Conservation (phyloP, 768 basidiomycete species). For the Suillus discolor region DNA sequence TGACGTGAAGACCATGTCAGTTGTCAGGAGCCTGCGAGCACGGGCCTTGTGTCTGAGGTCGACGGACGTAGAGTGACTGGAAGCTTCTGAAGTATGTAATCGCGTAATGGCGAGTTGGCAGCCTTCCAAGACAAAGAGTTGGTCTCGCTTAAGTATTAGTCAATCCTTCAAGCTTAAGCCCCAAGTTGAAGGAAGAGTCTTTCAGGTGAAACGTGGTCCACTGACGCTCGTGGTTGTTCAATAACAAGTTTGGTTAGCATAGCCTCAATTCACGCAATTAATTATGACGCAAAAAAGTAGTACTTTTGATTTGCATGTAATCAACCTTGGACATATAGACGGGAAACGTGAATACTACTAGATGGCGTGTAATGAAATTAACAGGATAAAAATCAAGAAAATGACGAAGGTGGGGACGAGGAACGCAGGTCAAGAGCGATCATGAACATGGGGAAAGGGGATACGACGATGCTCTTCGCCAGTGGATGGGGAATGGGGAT, state of each 20-base stretch:
- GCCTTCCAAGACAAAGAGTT: background rate
- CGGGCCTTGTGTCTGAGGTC: conserved; percentile 28
- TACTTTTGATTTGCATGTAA: conserved; percentile 6
- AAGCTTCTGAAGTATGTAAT: conserved; percentile 17
- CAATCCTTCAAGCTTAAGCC: background rate
- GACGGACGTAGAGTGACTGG: conserved; percentile 31
- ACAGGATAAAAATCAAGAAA: conserved; percentile 10
- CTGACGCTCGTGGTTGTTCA: background rate
- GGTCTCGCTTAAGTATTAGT: background rate
- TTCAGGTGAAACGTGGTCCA: background rate
- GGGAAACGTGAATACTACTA: conserved; percentile 3
- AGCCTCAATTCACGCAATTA: background rate
- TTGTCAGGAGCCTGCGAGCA: conserved; percentile 17
- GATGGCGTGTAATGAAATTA: background rate
- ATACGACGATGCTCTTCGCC: conserved; percentile 59
- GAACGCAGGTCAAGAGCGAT: background rate
- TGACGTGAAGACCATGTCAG: conserved; percentile 27
- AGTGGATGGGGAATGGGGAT: conserved; percentile 45
- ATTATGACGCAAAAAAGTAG: background rate
- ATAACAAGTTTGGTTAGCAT: background rate
- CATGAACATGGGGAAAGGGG: conserved; percentile 32
- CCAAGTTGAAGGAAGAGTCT: background rate
- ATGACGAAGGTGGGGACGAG: background rate
- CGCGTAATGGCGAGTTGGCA: conserved; percentile 21
- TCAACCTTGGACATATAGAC: conserved; percentile 2